Evolutionary conservation across 352 stramenopile species (phyloP).

Genomic region (Globisporangium spiculum): DNA sequence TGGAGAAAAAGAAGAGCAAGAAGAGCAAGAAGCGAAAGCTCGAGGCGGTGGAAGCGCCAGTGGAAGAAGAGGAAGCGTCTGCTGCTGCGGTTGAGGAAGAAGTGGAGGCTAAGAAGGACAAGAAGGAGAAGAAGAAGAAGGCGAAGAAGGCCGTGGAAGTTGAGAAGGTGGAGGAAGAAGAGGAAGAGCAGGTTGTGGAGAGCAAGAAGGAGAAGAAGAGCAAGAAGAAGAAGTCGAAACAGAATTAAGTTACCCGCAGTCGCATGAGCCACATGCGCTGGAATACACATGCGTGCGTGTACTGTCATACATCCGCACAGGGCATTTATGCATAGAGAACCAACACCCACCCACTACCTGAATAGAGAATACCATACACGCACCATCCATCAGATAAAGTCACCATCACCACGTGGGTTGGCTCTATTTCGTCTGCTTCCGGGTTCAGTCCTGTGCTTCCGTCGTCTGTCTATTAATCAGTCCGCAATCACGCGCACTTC

Average conservation of each 20-base stretch:
- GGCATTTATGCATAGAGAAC: background rate
- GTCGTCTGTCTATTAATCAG: background rate
- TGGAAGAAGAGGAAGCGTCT: constrained; percentile 13
- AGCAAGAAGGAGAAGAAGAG: constrained; percentile 25
- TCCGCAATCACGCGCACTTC: background rate
- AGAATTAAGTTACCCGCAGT: constrained; percentile 8
- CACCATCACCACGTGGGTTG: background rate
- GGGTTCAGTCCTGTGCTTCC: background rate
- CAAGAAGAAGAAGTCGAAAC: constrained; percentile 42
- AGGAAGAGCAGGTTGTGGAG: constrained; percentile 1
- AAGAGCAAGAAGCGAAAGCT: constrained; percentile 26
- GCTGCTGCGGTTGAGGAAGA: constrained; percentile 20
- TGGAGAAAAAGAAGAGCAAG: constrained; percentile 20
- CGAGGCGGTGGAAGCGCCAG: constrained; percentile 4
- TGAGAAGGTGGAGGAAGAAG: constrained; percentile 17
- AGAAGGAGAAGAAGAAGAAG: constrained; percentile 27
- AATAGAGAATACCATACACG: background rate
- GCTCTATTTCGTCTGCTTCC: background rate
- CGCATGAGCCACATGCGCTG: background rate
- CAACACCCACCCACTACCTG: background rate
- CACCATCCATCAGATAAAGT: background rate
- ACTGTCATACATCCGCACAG: background rate
- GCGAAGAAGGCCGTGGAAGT: constrained; percentile 22
- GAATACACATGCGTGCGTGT: background rate
- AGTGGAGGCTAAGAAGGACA: constrained; percentile 19